A percentile compares a stretch with the other conserved stretches of the same genome.
phyloP scores from a whole-genome alignment of 116 monocot species.

The Trichopus zeylanicus region DNA sequence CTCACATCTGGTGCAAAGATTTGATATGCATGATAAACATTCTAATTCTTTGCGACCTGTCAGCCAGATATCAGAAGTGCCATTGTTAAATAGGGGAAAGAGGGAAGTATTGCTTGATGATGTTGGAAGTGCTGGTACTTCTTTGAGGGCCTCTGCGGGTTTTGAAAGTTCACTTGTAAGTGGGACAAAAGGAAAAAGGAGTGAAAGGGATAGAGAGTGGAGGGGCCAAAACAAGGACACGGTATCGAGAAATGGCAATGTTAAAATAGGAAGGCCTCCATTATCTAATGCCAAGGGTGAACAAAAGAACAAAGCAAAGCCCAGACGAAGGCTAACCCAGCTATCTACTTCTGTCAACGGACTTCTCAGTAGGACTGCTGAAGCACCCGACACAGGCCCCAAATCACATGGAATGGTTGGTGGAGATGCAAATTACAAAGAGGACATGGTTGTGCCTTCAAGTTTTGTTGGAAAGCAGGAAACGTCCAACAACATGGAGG shows the following conservation, averaged over 20 bases:
- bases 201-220: background rate
- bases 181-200: background rate
- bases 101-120: conserved; percentile 3
- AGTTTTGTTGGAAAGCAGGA: background rate
- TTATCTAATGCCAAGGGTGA: background rate
- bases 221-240: background rate
- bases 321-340: background rate
- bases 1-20: background rate
- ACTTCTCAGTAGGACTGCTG: background rate
- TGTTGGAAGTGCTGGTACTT: background rate
- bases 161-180: background rate
- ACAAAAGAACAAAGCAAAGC: background rate
- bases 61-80: background rate
- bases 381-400: background rate
- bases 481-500: too few relatives aligned
- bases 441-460: background rate
- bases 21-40: background rate
- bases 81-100: background rate
- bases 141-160: background rate
- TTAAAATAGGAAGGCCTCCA: background rate
- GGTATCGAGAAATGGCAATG: background rate
- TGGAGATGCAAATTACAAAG: too few relatives aligned
- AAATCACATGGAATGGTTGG: background rate
- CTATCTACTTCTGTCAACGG: background rate
- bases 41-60: conserved; percentile 3